phyloP scores from a whole-genome alignment of 768 basidiomycete genomes.

The Hericium alpestre region DNA sequence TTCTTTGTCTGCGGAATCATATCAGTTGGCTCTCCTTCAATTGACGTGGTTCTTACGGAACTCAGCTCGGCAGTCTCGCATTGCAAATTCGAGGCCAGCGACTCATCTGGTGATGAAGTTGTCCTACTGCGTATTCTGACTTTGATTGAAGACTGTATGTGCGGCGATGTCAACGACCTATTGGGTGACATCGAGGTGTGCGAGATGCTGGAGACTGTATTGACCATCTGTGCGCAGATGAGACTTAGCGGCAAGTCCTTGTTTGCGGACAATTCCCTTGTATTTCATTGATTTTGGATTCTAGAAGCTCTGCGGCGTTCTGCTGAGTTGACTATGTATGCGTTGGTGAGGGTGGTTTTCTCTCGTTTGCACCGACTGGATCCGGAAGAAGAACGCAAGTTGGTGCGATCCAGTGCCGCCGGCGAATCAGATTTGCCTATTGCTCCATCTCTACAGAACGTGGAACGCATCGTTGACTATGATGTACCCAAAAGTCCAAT shows the following conservation, averaged over 20 bases:
- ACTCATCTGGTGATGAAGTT: conserved; percentile 93
- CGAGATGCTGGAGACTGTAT: conserved; percentile 94
- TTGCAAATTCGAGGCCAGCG: conserved; percentile 96
- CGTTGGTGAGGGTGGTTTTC: conserved; percentile 77
- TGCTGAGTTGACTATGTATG: conserved; percentile 83
- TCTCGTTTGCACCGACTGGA: conserved; percentile 57
- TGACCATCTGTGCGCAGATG: conserved; percentile 96
- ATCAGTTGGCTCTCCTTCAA: conserved; percentile 37
- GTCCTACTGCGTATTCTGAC: conserved; percentile 86
- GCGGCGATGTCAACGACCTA: conserved; percentile 52
- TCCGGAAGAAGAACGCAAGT: conserved; percentile 57
- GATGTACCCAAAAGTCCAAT: neutral
- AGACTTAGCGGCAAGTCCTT: conserved; percentile 70
- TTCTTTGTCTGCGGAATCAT: conserved; percentile 79
- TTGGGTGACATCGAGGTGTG: conserved; percentile 92
- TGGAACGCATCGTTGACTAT: neutral
- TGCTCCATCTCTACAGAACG: neutral
- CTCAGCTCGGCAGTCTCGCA: conserved; percentile 85
- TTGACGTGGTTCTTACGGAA: conserved; percentile 64
- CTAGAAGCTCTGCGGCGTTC: conserved; percentile 79
- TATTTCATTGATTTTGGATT: conserved; percentile 6
- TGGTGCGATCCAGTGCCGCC: conserved; percentile 38
- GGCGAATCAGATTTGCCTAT: neutral
- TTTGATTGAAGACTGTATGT: conserved; percentile 78
- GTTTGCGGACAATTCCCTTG: neutral